Evolutionary conservation across 768 basidiomycete species (phyloP), one percentile per base, ranked within the genome.

Genomic region (Leccinum disarticulatum): DNA sequence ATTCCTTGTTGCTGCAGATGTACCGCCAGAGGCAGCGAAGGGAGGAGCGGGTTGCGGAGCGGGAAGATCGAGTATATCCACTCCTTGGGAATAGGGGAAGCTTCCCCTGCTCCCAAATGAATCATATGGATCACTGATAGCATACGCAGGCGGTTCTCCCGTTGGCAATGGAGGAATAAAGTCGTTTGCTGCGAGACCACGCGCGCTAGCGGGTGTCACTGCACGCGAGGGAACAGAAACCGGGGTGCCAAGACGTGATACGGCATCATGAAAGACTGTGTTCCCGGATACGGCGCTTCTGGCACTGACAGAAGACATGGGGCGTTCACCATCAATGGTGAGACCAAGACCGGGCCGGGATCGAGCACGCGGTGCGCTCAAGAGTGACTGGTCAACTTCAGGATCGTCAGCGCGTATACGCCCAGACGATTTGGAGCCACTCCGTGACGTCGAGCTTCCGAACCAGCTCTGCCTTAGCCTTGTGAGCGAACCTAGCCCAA

Each of bases 221-320:
- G 81, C 83, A 38, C 81, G 74, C 6, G 78, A 77, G 51, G 80
- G 78, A 17, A 74, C 56, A 11, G 68, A 68, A 6, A 74, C 65
- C 22, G 83, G 80, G 3, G 83, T 83, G 2, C 64, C 72, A 11
- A 78, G 71, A 10, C 73, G 72, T 0, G 86, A 86, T 4, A 71
- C 58, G 0, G 88, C 87, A 65, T 89, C 87, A 61, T 85, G 84
- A 63, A 85, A 90, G 3, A 86, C 64, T 0, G 86, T 87, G 31
- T 75, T 79, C 4, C 82, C 86, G 1, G 82, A 83, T 14, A 76
- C 60, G 6, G 74, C 80, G 55, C 87, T 88, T 59, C 73, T 76
- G 19, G 74, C 77, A 56, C 87, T 90, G 41, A 83, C 73, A 51
- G 76, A 76, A 0, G 89, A 90, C 31, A 81, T 69, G 0, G 88